Base-by-base conservation (phyloP, 1,284 basidiomycete genomes). In the Leccinum fallax region DNA sequence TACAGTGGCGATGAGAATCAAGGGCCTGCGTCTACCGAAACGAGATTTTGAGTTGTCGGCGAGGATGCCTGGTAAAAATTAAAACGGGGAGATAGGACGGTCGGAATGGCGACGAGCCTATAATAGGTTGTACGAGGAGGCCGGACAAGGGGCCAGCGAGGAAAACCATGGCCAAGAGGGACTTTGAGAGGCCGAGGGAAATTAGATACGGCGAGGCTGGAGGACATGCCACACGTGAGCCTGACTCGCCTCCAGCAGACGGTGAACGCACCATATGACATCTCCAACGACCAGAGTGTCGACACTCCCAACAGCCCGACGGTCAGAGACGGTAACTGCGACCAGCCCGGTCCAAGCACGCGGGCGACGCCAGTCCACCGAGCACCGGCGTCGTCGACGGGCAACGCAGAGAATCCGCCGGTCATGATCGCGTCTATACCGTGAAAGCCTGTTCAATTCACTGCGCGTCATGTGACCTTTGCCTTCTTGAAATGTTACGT, bases 111-210 rank as follows among this genome's bases (percentile, higher is more conserved):
- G 57, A 64, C 72, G 26, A 62, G 77, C 85, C 95, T 66, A 98
- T 92, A 55, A 97, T 74, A 1, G 97, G 97, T 73, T 98, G 97
- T 67, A 97, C 91, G 52, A 98, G 81, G 15, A 98, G 83, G 2
- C 97, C 97, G 0, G 92, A 93, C 3, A 98, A 77, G 0, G 97
- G 97, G 0, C 95, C 97, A 0, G 97, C 97, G 36, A 98, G 83
- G 78, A 98, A 97, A 13, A 98, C 96, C 30, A 94, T 82, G 4
- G 94, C 90, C 81, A 97, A 95, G 63, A 83, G 83, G 11, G 93
- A 89, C 77, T 96, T 97, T 16, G 90, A 88, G 16, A 98, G 80
- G 5, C 97, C 96, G 0, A 98, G 85, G 0, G 93, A 93, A 57
- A 97, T 82, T 1, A 98, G 83, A 76, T 97, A 98, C 0, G 96